Conservation (phyloP, 768 basidiomycete species). For the Termitomyces sp. region DNA sequence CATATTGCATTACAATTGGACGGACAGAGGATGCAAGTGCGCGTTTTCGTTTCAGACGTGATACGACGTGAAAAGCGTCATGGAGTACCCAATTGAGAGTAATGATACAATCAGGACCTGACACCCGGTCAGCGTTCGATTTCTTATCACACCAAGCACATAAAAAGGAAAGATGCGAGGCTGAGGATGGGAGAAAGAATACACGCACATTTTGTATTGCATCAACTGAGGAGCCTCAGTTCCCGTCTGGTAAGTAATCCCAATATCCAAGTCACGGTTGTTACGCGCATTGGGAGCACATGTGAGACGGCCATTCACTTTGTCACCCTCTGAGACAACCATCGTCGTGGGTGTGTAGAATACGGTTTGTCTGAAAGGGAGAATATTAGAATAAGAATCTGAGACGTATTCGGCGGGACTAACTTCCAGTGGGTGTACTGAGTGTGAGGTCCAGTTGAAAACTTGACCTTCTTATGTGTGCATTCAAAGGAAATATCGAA, state of each 20-base stretch:
- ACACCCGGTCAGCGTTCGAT: conserved; percentile 58
- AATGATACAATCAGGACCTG: conserved; percentile 59
- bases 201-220: conserved; percentile 84
- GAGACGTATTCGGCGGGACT: conserved; percentile 24
- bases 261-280: conserved; percentile 93
- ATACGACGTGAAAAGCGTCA: background rate
- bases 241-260: conserved; percentile 58
- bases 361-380: conserved; percentile 79
- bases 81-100: background rate
- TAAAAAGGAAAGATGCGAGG: conserved; percentile 10
- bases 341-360: conserved; percentile 89
- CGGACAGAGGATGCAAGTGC: background rate
- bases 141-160: conserved; percentile 17
- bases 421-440: conserved; percentile 97
- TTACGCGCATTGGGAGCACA: conserved; percentile 91
- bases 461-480: conserved; percentile 92
- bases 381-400: background rate
- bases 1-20: background rate
- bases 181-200: conserved; percentile 16
- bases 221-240: conserved; percentile 34
- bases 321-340: conserved; percentile 64
- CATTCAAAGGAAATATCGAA: conserved; percentile 96
- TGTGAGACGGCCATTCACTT: conserved; percentile 61
- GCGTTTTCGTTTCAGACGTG: background rate
- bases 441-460: conserved; percentile 97